Percentiles rank a stretch among this genome's conserved stretches.
phyloP scores from a whole-genome alignment of 345 rosid species.

The Citrus reticulata region DNA sequence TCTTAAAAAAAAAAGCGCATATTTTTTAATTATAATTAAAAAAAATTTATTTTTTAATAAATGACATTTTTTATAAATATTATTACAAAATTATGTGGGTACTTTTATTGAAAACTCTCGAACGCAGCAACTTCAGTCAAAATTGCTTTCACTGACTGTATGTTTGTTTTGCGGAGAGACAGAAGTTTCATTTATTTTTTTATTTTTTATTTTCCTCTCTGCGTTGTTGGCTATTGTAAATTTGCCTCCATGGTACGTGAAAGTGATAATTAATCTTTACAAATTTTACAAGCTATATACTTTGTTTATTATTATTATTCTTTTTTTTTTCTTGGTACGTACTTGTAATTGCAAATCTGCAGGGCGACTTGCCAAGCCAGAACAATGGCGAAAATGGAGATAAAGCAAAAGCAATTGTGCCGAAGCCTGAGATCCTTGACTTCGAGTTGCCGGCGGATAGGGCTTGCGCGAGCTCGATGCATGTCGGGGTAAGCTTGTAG shows the following conservation, averaged over 20 bases:
- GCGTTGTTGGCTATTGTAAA: background rate
- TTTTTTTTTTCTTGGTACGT: background rate
- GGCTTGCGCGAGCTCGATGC: constrained; percentile 19
- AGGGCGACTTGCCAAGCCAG: constrained; percentile 30
- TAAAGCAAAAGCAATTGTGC: constrained; percentile 18
- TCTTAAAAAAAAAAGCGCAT: too few relatives aligned
- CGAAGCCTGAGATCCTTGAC: constrained; percentile 63
- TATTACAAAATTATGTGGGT: too few relatives aligned
- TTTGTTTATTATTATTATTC: background rate
- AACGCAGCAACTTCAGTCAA: background rate
- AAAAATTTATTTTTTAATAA: too few relatives aligned
- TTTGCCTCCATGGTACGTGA: background rate
- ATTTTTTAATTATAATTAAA: too few relatives aligned
- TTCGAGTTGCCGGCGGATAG: constrained; percentile 45
- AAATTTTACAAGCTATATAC: background rate
- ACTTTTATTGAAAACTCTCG: background rate
- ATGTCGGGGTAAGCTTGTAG: constrained; percentile 37
- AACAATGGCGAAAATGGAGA: constrained; percentile 18
- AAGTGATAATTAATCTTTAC: background rate
- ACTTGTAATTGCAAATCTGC: background rate
- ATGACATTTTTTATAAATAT: too few relatives aligned
- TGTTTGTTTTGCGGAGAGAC: background rate
- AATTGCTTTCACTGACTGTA: background rate
- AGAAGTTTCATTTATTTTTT: background rate
- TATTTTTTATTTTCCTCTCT: too few relatives aligned